phyloP scores from a whole-genome alignment of 768 basidiomycete genomes.

The Rossbeevera mucosa region DNA sequence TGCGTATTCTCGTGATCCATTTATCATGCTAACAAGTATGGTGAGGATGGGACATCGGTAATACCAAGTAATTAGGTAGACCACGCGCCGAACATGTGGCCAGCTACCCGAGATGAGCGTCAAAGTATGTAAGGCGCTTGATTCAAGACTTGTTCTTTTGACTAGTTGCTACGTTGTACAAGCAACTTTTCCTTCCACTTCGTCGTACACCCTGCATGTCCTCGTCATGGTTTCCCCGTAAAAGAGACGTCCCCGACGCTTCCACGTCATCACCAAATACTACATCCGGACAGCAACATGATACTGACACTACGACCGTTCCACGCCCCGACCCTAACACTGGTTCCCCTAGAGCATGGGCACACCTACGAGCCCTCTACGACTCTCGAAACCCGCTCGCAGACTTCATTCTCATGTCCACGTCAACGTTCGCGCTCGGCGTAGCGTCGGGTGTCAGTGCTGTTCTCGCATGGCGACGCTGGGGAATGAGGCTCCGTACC shows the following conservation, averaged over 20 bases:
- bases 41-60: background rate
- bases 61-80: no score
- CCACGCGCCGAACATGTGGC: no score
- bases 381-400: background rate
- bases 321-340: background rate
- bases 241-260: background rate
- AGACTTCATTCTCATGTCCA: background rate
- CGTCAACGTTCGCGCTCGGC: slow-evolving; percentile 16
- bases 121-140: no score
- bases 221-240: slow-evolving; percentile 9
- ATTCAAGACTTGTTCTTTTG: slow-evolving; percentile 5
- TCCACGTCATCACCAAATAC: background rate
- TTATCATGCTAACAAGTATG: background rate
- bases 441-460: slow-evolving; percentile 8
- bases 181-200: background rate
- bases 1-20: background rate
- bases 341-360: background rate
- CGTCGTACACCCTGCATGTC: slow-evolving; percentile 2
- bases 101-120: no score
- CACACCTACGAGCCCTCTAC: background rate
- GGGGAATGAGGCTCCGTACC: slow-evolving; percentile 56
- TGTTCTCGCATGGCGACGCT: slow-evolving; percentile 42
- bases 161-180: background rate
- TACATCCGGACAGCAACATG: background rate
- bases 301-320: background rate